phyloP scores from a whole-genome alignment of 2,329 filamentous ascomycete species.

The Epichloe gansuensis region DNA sequence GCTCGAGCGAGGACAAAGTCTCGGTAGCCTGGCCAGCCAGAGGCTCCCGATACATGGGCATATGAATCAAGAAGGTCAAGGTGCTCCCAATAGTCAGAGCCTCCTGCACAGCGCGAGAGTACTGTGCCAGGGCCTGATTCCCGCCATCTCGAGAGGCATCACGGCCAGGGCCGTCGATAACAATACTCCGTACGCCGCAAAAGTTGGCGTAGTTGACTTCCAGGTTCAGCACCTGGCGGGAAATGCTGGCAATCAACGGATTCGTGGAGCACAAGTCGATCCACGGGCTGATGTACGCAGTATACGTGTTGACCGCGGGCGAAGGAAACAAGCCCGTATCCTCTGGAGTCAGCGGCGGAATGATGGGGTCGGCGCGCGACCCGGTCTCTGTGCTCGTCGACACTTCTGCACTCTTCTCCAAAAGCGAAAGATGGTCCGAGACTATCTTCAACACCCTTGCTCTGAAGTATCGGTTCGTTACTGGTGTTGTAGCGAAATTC shows the following conservation, averaged over 20 bases:
- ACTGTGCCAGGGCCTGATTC: constrained; percentile 51
- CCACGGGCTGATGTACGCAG: constrained; percentile 79
- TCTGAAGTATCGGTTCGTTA: constrained; percentile 64
- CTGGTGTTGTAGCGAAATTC: constrained; percentile 63
- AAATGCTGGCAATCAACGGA: constrained; percentile 72
- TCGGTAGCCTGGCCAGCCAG: constrained; percentile 38
- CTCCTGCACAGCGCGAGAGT: constrained; percentile 73
- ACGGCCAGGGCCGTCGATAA: constrained; percentile 65
- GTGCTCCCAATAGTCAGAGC: constrained; percentile 62
- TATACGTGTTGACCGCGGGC: constrained; percentile 55
- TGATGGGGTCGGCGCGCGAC: constrained; percentile 41
- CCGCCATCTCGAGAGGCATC: constrained; percentile 41
- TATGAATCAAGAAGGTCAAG: constrained; percentile 65
- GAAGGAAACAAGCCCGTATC: constrained; percentile 65
- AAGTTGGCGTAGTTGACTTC: constrained; percentile 94
- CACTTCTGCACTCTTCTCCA: constrained; percentile 27
- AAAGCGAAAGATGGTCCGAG: constrained; percentile 36
- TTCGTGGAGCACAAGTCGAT: constrained; percentile 79
- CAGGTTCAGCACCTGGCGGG: constrained; percentile 76
- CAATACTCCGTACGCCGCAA: constrained; percentile 72
- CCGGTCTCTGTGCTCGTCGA: constrained; percentile 29
- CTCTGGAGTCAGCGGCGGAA: constrained; percentile 60
- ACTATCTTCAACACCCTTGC: constrained; percentile 52
- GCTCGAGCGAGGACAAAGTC: constrained; percentile 35
- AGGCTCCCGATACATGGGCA: constrained; percentile 71